These are phyloP conservation scores for Fusarium brevicatenulatum DNA, from an alignment of 2,329 filamentous ascomycete genomes.

Conservation along the genomic window DNA sequence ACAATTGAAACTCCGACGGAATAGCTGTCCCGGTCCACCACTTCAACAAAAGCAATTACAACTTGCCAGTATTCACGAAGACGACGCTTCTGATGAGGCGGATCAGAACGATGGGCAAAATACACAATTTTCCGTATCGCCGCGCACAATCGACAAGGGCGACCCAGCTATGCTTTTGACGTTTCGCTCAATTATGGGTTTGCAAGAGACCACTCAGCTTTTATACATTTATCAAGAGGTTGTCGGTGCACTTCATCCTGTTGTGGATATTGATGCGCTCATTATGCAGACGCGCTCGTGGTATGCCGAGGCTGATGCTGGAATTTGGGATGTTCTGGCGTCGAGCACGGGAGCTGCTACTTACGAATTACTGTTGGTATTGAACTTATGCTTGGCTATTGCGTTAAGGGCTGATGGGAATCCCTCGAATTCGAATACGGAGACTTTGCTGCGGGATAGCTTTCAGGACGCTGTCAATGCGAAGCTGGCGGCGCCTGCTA, in stretches of 20 bases:
- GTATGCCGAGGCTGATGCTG: slow-evolving; percentile 18
- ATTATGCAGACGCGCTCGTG: slow-evolving; percentile 8
- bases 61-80: slow-evolving; percentile 27
- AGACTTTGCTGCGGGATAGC: slow-evolving; percentile 14
- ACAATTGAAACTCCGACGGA: slow-evolving; percentile 30
- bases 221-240: slow-evolving; percentile 27
- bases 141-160: slow-evolving; percentile 11
- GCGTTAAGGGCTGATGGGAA: slow-evolving; percentile 17
- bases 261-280: slow-evolving; percentile 20
- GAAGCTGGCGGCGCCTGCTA: slow-evolving; percentile 23
- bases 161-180: slow-evolving; percentile 16
- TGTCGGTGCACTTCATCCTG: slow-evolving; percentile 20
- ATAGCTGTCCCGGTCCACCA: neutral
- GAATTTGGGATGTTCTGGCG: slow-evolving; percentile 17
- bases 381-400: slow-evolving; percentile 21
- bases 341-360: slow-evolving; percentile 11
- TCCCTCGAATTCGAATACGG: neutral
- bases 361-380: slow-evolving; percentile 10
- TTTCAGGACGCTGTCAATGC: slow-evolving; percentile 29
- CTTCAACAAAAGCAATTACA: slow-evolving; percentile 22
- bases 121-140: neutral
- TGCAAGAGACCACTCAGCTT: slow-evolving; percentile 20
- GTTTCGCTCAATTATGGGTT: slow-evolving; percentile 12
- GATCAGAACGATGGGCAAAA: neutral
- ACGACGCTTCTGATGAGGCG: slow-evolving; percentile 2